Base-by-base conservation (phyloP, 805 yeast species). In the Candida maesae region DNA sequence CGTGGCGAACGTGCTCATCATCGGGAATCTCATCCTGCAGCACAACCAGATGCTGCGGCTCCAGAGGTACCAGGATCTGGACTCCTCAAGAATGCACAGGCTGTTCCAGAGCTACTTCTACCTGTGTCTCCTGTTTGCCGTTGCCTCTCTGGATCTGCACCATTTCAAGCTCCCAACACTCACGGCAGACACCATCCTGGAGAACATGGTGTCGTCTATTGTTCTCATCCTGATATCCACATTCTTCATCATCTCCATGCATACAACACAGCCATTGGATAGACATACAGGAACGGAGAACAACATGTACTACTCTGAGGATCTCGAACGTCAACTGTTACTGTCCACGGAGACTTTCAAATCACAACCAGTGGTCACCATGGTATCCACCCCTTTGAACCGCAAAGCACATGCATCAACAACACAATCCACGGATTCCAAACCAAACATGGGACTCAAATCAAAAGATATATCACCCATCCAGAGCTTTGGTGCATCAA, bases 251-350 rank as follows among this genome's bases (percentile, higher is more conserved):
- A 33, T 47, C 35, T 36, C 45, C 4, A 28, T 40, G 21, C 42
- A 47, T 36, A 38, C 44, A 3, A 17, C 44, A 12, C 44, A 35
- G 17, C 39, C 38, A 2, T 14, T 42, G 28, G 38, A 39, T 31
- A 4, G 7, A 24, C 12, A 5, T 23, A 3, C 26, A 5, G 32
- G 19, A 13, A 31, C n/a, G n/a, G n/a, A n/a, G n/a, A n/a, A 18
- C 15, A 6, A 19, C 25, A 20, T 32, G 2, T 33, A 12, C 35
- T 38, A 21, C 28, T 13, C 41, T 3, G 47, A 37, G 19, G 40
- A 40, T 18, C 30, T 42, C n/a, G 50, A 46, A 10, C 31, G 44
- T 11, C 47, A 41, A 19, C 40, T 46, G n/a, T 28, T 46, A 15
- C 19, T 46, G 12, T 37, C 50, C 6, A 20, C 44, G 12, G 49